Percentiles rank a stretch among this genome's conserved stretches.
These are phyloP conservation scores for Calamus simplicifolius DNA, from an alignment of 176 grass and related monocot species.

Conservation along the genomic window DNA sequence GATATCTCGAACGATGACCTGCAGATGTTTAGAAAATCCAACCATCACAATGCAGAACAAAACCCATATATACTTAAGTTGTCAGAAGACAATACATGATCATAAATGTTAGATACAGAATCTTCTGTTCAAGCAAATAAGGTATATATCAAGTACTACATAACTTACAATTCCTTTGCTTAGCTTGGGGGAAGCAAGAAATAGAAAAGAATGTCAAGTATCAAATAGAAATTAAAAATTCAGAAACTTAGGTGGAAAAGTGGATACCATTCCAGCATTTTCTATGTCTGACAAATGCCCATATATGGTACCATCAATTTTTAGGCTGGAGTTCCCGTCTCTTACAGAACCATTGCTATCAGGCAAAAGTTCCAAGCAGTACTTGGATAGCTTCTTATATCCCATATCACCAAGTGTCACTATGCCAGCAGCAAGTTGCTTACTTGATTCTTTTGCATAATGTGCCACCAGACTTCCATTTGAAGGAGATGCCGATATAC, in stretches of 20 bases:
- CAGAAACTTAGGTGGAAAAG: too few relatives aligned
- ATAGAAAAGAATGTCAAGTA: too few relatives aligned
- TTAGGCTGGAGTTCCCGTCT: conserved; percentile 37
- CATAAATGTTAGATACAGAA: too few relatives aligned
- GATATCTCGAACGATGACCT: conserved; percentile 87
- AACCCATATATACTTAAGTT: too few relatives aligned
- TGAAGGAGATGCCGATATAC: conserved; percentile 13
- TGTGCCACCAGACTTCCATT: conserved; percentile 67
- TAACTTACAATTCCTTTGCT: too few relatives aligned
- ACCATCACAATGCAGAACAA: conserved; percentile 12
- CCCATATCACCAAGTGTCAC: conserved; percentile 84
- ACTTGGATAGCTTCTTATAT: conserved; percentile 70
- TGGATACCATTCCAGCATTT: conserved; percentile 62
- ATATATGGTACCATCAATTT: conserved; percentile 31
- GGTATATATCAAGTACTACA: too few relatives aligned
- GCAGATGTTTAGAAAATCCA: conserved; percentile 19
- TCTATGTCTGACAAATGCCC: conserved; percentile 41
- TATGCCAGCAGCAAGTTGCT: conserved; percentile 75
- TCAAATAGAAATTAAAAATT: too few relatives aligned
- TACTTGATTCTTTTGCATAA: conserved; percentile 94
- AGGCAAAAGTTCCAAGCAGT: conserved; percentile 46
- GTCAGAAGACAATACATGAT: too few relatives aligned
- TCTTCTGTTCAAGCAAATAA: too few relatives aligned
- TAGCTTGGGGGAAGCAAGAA: too few relatives aligned
- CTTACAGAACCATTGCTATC: conserved; percentile 46